Evolutionary conservation across 2,329 filamentous ascomycete species (phyloP), one percentile per base, ranked within the genome.

Genomic region (Curvularia spicifera): DNA sequence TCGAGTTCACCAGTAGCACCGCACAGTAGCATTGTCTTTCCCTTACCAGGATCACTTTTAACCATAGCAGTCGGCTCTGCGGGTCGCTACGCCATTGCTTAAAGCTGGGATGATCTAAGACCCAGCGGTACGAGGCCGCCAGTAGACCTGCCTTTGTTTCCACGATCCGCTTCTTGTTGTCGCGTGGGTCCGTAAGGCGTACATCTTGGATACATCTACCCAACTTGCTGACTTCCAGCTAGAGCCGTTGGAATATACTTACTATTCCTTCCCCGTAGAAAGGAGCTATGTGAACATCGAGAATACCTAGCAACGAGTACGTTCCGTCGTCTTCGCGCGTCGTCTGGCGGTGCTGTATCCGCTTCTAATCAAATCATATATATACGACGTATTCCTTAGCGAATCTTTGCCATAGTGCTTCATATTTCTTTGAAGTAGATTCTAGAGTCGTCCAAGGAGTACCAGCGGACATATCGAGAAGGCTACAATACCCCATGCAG

Each of bases 11-110:
- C 60, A 45, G 76, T 69, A 29, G 54, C 54, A 13, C 56, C 51
- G 37, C 56, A 59, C 1, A 75, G 59, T 12, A 77, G 59, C 76
- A 78, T 78, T 5, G 75, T 78, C 28, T 51, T 51, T 35, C 28
- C 28, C 28, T 28, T 28, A 8, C 28, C 28, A 28, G 28, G 28
- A 28, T 28, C 28, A 28, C 33, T 12, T 35, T 40, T 10, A 40
- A 15, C 37, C 37, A 40, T 0, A 77, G 66, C 8, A 76, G 51
- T 13, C 62, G 68, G 37, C 54, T 60, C 2, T 65, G 31, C 7
- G 60, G 7, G 31, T 66, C 51, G 15, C 66, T 43, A 1, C 51
- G 66, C 65, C 73, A 79, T 39, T 57, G 37, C 7, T 39, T 33
- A 35, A 75, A 78, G 18, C 65, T 63, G 6, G 49, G 6, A 28